Evolutionary conservation across 208 protist species (phyloP).

Genomic region (Strigomonas galati): DNA sequence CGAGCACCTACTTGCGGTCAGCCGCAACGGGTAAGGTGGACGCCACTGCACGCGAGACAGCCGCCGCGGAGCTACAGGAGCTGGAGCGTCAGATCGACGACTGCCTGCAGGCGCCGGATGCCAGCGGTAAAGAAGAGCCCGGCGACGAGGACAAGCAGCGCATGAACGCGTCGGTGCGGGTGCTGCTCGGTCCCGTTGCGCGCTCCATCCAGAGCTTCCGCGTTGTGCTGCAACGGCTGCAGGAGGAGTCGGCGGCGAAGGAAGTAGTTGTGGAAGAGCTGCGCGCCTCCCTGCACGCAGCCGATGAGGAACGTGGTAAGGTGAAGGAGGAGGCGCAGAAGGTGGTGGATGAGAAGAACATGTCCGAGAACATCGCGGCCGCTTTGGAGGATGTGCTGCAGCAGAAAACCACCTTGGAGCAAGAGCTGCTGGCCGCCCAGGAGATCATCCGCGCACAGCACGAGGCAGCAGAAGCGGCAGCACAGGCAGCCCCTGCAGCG

Average conservation of each 20-base stretch:
- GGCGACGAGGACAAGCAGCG: slow-evolving; percentile 4
- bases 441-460: neutral
- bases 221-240: slow-evolving; percentile 1
- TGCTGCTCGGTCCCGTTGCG: slow-evolving; percentile 7
- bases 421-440: neutral
- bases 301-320: neutral
- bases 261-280: neutral
- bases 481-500: neutral
- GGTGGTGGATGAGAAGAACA: slow-evolving; percentile 9
- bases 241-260: neutral
- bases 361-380: slow-evolving; percentile 3
- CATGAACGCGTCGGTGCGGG: neutral
- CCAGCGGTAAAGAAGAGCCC: neutral
- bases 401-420: slow-evolving; percentile 4
- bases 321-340: neutral
- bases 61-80: neutral
- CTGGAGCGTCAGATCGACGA: neutral
- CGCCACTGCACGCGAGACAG: neutral
- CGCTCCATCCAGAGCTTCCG: slow-evolving; percentile 5
- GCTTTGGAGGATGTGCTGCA: slow-evolving; percentile 10
- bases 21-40: neutral
- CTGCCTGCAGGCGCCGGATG: neutral
- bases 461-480: too few species aligned
- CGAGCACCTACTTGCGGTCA: neutral
- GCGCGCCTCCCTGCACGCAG: neutral